These are phyloP conservation scores for Gynandropsis gynandra DNA, from an alignment of 345 rosid genomes.

Conservation along the genomic window DNA sequence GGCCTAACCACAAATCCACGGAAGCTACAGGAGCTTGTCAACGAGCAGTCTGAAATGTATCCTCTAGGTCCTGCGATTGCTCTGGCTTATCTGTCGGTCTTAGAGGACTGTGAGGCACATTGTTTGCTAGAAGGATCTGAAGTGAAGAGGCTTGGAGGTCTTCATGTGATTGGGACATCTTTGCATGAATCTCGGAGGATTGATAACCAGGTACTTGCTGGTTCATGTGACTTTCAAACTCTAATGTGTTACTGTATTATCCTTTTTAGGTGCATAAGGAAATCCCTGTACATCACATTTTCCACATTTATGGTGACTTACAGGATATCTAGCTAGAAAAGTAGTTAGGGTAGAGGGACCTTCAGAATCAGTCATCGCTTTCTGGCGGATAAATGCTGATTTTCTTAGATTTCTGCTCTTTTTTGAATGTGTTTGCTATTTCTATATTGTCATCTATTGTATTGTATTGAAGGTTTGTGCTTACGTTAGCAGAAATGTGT, in stretches of 20 bases:
- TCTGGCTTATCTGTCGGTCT: slow-evolving; percentile 72
- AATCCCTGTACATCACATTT: neutral
- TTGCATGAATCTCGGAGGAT: slow-evolving; percentile 95
- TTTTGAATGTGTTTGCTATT: neutral
- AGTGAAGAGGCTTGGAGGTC: slow-evolving; percentile 93
- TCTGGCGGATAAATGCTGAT: neutral
- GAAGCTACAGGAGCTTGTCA: slow-evolving; percentile 58
- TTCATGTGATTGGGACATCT: slow-evolving; percentile 93
- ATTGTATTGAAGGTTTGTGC: no score
- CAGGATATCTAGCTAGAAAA: slow-evolving; percentile 10
- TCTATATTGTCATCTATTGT: no score
- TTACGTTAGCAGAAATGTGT: slow-evolving; percentile 10
- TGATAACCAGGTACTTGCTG: slow-evolving; percentile 68
- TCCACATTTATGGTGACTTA: neutral
- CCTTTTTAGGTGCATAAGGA: neutral
- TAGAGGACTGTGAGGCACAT: slow-evolving; percentile 83
- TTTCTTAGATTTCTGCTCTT: neutral
- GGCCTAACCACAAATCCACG: slow-evolving; percentile 54
- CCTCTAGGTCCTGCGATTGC: slow-evolving; percentile 91
- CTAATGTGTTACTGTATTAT: neutral
- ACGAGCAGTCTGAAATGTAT: slow-evolving; percentile 82
- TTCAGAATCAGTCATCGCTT: slow-evolving; percentile 1
- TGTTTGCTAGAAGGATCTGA: slow-evolving; percentile 79
- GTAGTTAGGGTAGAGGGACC: slow-evolving; percentile 7
- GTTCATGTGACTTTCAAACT: slow-evolving; percentile 13